These are phyloP conservation scores for Annulohypoxylon maeteangense DNA, from an alignment of 495 filamentous ascomycete genomes.

Conservation along the genomic window DNA sequence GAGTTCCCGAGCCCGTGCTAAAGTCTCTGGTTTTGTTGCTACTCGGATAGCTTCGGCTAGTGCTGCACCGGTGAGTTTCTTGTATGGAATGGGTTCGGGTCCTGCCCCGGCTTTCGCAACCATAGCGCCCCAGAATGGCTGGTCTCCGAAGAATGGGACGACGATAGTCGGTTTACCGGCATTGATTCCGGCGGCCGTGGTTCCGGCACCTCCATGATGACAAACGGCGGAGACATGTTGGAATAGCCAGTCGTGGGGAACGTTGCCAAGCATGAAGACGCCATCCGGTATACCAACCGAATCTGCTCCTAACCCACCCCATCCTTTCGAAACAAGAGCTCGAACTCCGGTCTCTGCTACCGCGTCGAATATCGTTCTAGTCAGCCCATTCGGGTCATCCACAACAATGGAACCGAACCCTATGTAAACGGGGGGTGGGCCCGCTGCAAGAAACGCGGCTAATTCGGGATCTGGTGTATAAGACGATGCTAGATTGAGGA, in stretches of 20 bases:
- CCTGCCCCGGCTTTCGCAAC: constrained; percentile 77
- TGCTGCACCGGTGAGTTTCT: constrained; percentile 69
- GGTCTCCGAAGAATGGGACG: constrained; percentile 87
- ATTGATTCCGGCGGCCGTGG: constrained; percentile 78
- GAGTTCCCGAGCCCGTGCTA: constrained; percentile 66
- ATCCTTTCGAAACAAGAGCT: constrained; percentile 82
- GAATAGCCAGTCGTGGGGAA: constrained; percentile 88
- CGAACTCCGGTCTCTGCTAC: constrained; percentile 72
- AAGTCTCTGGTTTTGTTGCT: constrained; percentile 66
- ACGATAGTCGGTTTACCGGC: constrained; percentile 76
- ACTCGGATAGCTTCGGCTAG: constrained; percentile 70
- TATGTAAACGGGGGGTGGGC: constrained; percentile 79
- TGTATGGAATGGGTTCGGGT: constrained; percentile 75
- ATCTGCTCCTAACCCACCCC: constrained; percentile 78
- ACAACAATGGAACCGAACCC: constrained; percentile 87
- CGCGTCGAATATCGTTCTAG: constrained; percentile 74
- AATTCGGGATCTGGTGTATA: constrained; percentile 73
- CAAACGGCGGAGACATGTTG: constrained; percentile 77
- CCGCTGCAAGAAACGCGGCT: constrained; percentile 69
- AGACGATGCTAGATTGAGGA: constrained; percentile 70
- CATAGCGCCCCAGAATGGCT: constrained; percentile 86
- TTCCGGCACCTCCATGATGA: constrained; percentile 86
- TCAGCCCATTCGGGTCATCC: constrained; percentile 75
- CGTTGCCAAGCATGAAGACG: constrained; percentile 81
- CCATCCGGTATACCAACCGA: constrained; percentile 68